Base-by-base conservation (phyloP, 2,329 filamentous ascomycete species). In the Calonectria fujianensis region DNA sequence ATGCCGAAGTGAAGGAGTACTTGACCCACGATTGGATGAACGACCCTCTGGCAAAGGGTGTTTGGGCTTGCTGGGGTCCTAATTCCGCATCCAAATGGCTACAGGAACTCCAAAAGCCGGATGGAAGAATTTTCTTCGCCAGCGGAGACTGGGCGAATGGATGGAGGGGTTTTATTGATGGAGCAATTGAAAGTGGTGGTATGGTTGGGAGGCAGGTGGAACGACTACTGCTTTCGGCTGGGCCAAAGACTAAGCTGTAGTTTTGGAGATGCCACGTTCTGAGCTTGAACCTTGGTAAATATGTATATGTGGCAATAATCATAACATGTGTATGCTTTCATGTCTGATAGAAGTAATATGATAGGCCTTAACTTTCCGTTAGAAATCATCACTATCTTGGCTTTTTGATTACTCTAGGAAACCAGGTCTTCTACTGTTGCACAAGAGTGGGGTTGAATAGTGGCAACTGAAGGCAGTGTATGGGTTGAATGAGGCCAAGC, bases 151-250 rank as follows among this genome's bases (percentile, higher is more conserved):
- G 77, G 68, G 77, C 79, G 2, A 20, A 77, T 50, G 79, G 79
- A 0, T 81, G 79, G 80, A 67, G 79, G 3, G 79, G 79, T 0
- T 81, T 79, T 4, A 31, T 81, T 32, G 79, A 81, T 32, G 79
- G 79, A 11, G 78, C 80, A 0, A 75, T 81, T n/a, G 77, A 81
- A 18, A 71, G 54, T 16, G 78, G 78, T 1, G 35, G 69, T 2
- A 54, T 35, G 7, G 72, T 39, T 8, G 59, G 66, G 11, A 24
- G 61, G 6, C 8, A 74, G 16, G 57, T 77, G 1, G 27, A 70
- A 0, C 20, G 37, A 37, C 13, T 68, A 5, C 27, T 73, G 4
- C n/a, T n/a, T 29, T 57, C 51, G 1, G 70, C 48, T 5, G 37
- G 50, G 11, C 39, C 45, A 3, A 50, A 45, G 20, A 37, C 51